A percentile compares a stretch with the other conserved stretches of the same genome.
These are phyloP conservation scores for Cystofilobasidium ferigula DNA, from an alignment of 768 basidiomycete species.

Conservation along the genomic window DNA sequence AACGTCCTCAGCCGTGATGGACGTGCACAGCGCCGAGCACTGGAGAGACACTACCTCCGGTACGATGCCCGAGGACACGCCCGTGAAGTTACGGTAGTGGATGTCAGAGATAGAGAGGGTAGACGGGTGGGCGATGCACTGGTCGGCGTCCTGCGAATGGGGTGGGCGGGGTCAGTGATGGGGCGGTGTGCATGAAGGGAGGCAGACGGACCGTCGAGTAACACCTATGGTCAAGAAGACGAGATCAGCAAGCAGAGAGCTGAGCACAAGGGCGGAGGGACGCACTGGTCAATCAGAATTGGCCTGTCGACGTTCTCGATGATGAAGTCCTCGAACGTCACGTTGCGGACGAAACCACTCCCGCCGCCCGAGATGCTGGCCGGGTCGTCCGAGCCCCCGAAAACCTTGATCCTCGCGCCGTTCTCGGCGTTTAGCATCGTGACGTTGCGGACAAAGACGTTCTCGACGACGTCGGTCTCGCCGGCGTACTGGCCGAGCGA, in stretches of 20 bases:
- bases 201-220: too few relatives aligned
- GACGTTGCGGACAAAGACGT: slow-evolving; percentile 52
- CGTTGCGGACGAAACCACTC: slow-evolving; percentile 41
- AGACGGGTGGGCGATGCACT: slow-evolving; percentile 39
- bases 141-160: background rate
- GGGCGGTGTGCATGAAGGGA: too few relatives aligned
- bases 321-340: slow-evolving; percentile 39
- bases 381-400: slow-evolving; percentile 52
- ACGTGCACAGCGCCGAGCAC: slow-evolving; percentile 43
- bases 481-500: slow-evolving; percentile 48
- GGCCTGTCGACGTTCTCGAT: slow-evolving; percentile 52
- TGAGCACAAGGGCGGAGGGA: slow-evolving; percentile 29
- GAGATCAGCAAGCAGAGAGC: background rate
- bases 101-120: slow-evolving; percentile 46
- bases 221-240: too few relatives aligned
- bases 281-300: slow-evolving; percentile 45
- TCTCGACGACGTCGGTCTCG: slow-evolving; percentile 49
- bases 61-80: slow-evolving; percentile 45
- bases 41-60: slow-evolving; percentile 46
- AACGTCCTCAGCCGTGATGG: background rate
- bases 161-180: slow-evolving; percentile 30
- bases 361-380: slow-evolving; percentile 47
- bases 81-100: slow-evolving; percentile 48
- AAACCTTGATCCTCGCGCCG: slow-evolving; percentile 59
- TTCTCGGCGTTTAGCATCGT: slow-evolving; percentile 55